These are phyloP conservation scores for Globisporangium carolinianum DNA, from an alignment of 352 stramenopile genomes.

Conservation along the genomic window DNA sequence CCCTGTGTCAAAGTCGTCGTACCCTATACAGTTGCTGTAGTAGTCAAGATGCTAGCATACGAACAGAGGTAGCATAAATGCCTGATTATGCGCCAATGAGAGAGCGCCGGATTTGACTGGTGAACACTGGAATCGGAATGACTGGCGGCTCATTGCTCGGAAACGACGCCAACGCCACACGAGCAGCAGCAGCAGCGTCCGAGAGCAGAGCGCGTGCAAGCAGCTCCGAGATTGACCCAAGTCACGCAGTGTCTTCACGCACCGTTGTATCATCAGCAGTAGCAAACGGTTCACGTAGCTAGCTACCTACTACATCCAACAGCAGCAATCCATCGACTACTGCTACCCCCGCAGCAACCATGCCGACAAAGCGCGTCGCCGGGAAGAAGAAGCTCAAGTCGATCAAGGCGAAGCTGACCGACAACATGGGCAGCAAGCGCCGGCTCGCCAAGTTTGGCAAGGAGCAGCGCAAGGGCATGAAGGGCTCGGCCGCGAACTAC, in stretches of 20 bases:
- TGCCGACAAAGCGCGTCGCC: constrained; percentile 85
- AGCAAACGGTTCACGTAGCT: not conserved
- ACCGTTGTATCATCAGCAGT: not conserved
- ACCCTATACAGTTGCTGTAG: no score
- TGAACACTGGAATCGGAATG: constrained; percentile 16
- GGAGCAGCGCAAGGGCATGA: constrained; percentile 81
- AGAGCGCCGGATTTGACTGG: constrained; percentile 20
- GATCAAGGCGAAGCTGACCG: constrained; percentile 85
- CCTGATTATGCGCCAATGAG: constrained; percentile 20
- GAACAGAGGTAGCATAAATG: no score
- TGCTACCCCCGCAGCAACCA: constrained; percentile 16
- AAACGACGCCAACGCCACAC: constrained; percentile 6
- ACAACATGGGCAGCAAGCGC: constrained; percentile 78
- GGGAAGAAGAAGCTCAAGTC: constrained; percentile 89
- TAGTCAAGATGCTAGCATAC: no score
- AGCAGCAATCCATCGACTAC: not conserved
- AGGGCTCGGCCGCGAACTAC: constrained; percentile 89
- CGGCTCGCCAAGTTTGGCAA: constrained; percentile 79
- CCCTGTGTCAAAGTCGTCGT: no score
- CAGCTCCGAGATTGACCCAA: no score
- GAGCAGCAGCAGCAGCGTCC: not conserved
- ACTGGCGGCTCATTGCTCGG: constrained; percentile 14
- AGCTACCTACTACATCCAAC: not conserved
- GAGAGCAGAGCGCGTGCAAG: no score
- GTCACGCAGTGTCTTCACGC: not conserved